Conservation (phyloP, 768 basidiomycete genomes). For the Lactarius sp. region DNA sequence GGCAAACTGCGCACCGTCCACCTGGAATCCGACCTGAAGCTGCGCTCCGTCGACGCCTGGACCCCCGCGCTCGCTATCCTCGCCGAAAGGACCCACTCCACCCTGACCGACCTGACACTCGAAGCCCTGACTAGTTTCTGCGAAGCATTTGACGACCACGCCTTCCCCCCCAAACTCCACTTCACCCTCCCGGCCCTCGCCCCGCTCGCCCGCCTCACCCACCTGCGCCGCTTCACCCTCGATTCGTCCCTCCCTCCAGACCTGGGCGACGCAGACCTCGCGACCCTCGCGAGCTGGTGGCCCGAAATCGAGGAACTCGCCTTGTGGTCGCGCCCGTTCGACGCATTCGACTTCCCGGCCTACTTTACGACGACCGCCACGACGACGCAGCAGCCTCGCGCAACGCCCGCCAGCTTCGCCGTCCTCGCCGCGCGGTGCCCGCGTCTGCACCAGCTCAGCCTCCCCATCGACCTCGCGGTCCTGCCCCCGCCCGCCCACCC, state of each 20-base stretch:
- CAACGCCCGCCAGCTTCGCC: conserved; percentile 27
- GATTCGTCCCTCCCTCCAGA: conserved; percentile 28
- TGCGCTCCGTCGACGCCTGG: conserved; percentile 25
- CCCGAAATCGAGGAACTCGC: conserved; percentile 28
- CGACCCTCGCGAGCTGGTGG: conserved; percentile 31
- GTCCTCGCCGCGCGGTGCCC: conserved; percentile 29
- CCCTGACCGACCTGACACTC: conserved; percentile 20
- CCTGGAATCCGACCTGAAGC: conserved; percentile 26
- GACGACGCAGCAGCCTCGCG: conserved; percentile 19
- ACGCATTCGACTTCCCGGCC: conserved; percentile 22
- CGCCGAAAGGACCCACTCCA: conserved; percentile 16
- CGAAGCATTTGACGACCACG: conserved; percentile 21
- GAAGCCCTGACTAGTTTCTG: conserved; percentile 25
- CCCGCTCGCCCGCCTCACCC: conserved; percentile 29
- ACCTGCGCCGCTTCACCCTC: conserved; percentile 29
- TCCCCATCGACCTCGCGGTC: conserved; percentile 26
- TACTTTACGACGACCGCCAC: conserved; percentile 17
- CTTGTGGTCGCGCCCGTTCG: conserved; percentile 27
- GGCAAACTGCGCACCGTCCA: conserved; percentile 15
- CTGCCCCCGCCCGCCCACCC: conserved; percentile 12
- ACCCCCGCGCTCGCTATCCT: conserved; percentile 23
- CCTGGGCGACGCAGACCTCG: conserved; percentile 29
- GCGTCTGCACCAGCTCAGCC: conserved; percentile 23
- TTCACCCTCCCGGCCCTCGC: conserved; percentile 28
- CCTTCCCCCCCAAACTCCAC: conserved; percentile 24